A percentile compares a stretch with the other conserved stretches of the same genome.
These are phyloP conservation scores for Artemisia annua DNA, from an alignment of 129 eudicot genomes.

Conservation along the genomic window DNA sequence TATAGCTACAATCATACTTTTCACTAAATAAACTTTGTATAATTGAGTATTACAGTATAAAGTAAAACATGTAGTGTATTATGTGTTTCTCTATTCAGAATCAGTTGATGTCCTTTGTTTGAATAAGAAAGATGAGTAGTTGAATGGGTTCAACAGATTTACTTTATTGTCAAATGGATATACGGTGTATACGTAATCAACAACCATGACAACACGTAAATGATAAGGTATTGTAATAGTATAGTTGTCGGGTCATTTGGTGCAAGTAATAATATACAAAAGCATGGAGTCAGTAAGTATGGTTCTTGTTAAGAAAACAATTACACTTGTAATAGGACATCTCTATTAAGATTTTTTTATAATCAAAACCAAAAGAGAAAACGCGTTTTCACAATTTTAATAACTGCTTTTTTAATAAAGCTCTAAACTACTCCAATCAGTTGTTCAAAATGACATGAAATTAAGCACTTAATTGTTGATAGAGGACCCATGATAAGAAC, in stretches of 20 bases:
- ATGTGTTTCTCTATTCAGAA: background rate
- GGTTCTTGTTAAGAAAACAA: background rate
- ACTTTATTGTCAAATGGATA: background rate
- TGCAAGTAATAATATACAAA: slow-evolving; percentile 26
- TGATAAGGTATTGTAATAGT: slow-evolving; percentile 6
- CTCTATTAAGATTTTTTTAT: background rate
- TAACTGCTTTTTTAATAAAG: slow-evolving; percentile 4
- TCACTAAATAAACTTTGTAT: too few species aligned
- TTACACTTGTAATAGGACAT: slow-evolving; percentile 5
- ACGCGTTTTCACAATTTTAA: slow-evolving; percentile 33
- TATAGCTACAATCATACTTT: too few species aligned
- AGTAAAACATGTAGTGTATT: background rate
- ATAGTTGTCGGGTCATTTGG: slow-evolving; percentile 26
- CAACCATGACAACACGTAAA: background rate
- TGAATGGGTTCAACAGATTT: background rate
- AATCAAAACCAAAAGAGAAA: background rate
- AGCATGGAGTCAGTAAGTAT: slow-evolving; percentile 23
- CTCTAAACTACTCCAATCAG: slow-evolving; percentile 40
- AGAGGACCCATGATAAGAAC: slow-evolving; percentile 35
- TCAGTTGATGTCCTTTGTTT: background rate
- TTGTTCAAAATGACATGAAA: slow-evolving; percentile 17
- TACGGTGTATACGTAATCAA: background rate
- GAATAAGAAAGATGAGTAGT: background rate
- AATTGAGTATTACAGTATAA: background rate
- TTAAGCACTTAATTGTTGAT: slow-evolving; percentile 12